Evolutionary conservation across 257 asterid species (phyloP).

Genomic region (Solanum pimpinellifolium): DNA sequence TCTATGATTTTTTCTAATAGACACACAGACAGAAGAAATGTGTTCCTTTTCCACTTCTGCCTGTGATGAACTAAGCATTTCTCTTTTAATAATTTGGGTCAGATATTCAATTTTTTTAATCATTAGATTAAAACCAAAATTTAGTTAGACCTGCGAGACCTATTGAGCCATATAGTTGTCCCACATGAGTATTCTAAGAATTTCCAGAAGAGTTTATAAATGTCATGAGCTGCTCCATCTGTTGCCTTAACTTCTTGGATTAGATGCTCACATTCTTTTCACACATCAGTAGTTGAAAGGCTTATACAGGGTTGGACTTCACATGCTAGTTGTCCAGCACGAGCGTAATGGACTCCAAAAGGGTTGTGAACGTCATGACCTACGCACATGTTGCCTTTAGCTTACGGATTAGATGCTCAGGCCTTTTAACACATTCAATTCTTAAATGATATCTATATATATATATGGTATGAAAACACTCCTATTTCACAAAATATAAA

Average conservation of each 20-base stretch:
- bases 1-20: background rate
- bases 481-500: background rate
- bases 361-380: background rate
- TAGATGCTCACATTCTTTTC: background rate
- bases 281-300: background rate
- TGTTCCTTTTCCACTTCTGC: background rate
- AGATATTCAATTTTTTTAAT: background rate
- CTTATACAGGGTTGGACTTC: background rate
- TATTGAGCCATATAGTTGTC: background rate
- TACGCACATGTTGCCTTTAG: background rate
- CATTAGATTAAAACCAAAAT: background rate
- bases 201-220: background rate
- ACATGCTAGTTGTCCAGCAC: background rate
- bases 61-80: background rate
- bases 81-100: background rate
- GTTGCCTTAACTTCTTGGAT: background rate
- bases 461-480: too few relatives aligned
- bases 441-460: background rate
- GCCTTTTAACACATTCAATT: background rate
- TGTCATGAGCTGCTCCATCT: background rate
- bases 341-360: background rate
- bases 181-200: background rate
- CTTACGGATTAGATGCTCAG: background rate
- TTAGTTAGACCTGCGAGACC: background rate
- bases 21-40: background rate